Evolutionary conservation across 371 early-diverging fungal species (phyloP), one percentile per base, ranked within the genome.

Genomic region (Mortierella sp.): DNA sequence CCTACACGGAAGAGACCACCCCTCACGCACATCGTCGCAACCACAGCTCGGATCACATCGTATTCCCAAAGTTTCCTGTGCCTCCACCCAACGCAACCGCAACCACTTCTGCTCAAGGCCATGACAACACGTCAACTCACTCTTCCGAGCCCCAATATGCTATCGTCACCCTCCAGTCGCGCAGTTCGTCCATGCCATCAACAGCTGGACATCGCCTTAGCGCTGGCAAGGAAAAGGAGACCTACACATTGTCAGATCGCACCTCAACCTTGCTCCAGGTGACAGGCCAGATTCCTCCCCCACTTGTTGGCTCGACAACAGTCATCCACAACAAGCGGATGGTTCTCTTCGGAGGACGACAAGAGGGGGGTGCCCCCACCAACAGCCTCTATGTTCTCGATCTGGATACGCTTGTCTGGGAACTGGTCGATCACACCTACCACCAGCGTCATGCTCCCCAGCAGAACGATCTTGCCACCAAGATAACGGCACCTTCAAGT

Each of bases 301-400:
- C 94, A 10, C 87, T 95, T 18, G 93, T 94, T 14, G 95, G 95
- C 48, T 92, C 93, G 24, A 90, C 95, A 0, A 88, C 92, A 10
- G 89, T 93, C 58, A 90, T 94, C 35, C 89, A 92, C 54, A 88
- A 88, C 43, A 90, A 91, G 41, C 75, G 74, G 2, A 78, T 94
- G 18, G 94, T 92, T 79, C 90, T 95, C 32, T 95, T 95, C 89
- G 95, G 95, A 63, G 95, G 95, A 27, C 89, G 94, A 16, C 84
- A 91, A 1, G 89, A 89, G 12, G 91, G 93, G n/a, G 87, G 90
- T 29, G 90, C 89, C 84, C 92, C 95, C 75, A 91, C 92, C 29
- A 94, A 94, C 79, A 90, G 93, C 76, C 83, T 95, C 44, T 95
- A 93, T 78, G 86, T 93, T 11, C 91, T 94, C 74, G 89, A 95